phyloP scores from a whole-genome alignment of 2,329 filamentous ascomycete genomes.

The Ilyonectria mors-panacis region DNA sequence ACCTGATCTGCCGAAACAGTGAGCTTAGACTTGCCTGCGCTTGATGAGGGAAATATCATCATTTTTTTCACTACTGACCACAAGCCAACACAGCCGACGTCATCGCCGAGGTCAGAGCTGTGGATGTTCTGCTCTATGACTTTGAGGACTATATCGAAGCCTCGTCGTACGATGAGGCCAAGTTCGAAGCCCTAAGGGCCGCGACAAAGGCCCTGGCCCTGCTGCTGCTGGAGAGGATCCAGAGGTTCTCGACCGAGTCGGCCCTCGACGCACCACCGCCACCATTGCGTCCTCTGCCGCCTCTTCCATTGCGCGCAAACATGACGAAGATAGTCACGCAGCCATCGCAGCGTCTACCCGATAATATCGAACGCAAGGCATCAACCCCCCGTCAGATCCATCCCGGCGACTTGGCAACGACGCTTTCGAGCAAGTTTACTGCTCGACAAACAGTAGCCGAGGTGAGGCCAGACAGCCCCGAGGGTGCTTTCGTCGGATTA shows the following conservation, averaged over 20 bases:
- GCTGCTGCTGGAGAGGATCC: slow-evolving; percentile 14
- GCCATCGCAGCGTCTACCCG: neutral
- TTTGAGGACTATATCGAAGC: slow-evolving; percentile 60
- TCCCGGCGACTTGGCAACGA: neutral
- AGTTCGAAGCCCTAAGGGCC: slow-evolving; percentile 56
- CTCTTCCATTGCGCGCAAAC: slow-evolving; percentile 2
- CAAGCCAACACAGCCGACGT: slow-evolving; percentile 15
- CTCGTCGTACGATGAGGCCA: slow-evolving; percentile 54
- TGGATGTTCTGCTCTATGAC: slow-evolving; percentile 61
- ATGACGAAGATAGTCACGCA: neutral
- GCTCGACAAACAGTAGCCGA: neutral
- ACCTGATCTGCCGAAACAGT: slow-evolving; percentile 55
- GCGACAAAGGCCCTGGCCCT: slow-evolving; percentile 56
- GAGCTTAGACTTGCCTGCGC: slow-evolving; percentile 21
- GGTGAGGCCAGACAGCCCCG: neutral
- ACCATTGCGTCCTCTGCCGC: slow-evolving; percentile 11
- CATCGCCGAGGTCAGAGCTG: slow-evolving; percentile 37
- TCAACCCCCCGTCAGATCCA: neutral
- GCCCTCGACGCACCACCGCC: neutral
- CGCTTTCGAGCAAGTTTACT: neutral
- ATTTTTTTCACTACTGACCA: neutral
- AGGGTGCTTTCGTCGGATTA: neutral
- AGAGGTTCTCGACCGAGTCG: slow-evolving; percentile 19
- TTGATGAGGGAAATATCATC: neutral
- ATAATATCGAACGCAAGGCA: neutral